phyloP scores from a whole-genome alignment of 2,329 filamentous ascomycete genomes.

The Aspergillus versicolor region DNA sequence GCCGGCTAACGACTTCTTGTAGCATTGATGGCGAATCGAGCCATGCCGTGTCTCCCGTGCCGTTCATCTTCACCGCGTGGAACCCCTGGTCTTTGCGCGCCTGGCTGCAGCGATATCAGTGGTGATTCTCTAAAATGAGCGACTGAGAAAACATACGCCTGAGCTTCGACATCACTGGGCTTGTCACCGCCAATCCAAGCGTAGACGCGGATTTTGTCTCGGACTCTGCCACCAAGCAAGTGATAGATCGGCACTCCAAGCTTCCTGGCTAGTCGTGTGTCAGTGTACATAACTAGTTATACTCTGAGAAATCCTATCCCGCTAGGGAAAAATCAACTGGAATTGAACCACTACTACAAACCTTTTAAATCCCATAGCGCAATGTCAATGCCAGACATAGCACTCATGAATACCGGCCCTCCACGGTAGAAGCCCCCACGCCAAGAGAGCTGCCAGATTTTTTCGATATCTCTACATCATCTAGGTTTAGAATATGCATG shows the following conservation, averaged over 20 bases:
- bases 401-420: conserved; percentile 77
- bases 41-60: conserved; percentile 67
- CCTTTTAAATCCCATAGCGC: conserved; percentile 77
- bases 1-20: conserved; percentile 62
- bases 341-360: conserved; percentile 11
- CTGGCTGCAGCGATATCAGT: conserved; percentile 8
- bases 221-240: conserved; percentile 70
- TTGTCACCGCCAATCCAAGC: conserved; percentile 77
- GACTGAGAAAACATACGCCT: too few relatives aligned
- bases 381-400: conserved; percentile 74
- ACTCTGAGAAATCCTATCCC: too few relatives aligned
- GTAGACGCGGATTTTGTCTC: conserved; percentile 69
- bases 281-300: too few relatives aligned
- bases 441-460: conserved; percentile 46
- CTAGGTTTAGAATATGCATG: too few relatives aligned
- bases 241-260: conserved; percentile 69
- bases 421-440: conserved; percentile 73
- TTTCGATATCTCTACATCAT: too few relatives aligned
- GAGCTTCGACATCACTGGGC: conserved; percentile 63
- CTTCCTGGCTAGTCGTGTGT: conserved; percentile 33
- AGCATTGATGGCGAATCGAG: conserved; percentile 69
- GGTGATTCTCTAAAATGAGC: too few relatives aligned
- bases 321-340: too few relatives aligned
- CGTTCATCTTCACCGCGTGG: conserved; percentile 68
- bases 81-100: conserved; percentile 54